phyloP scores from a whole-genome alignment of 148 eudicot species.

The Camellia sinensis region DNA sequence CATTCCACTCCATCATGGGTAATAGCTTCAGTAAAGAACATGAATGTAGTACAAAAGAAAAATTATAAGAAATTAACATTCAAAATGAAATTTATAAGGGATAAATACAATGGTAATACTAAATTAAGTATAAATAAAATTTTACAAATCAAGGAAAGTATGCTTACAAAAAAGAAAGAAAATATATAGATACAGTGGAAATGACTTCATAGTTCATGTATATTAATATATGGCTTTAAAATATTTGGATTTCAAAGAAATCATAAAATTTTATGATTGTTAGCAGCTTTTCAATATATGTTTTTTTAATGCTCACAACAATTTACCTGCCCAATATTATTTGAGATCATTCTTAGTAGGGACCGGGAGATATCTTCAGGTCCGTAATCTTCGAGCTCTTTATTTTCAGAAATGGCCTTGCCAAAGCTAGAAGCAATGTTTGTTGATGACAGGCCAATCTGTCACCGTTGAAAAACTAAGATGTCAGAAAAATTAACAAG shows the following conservation, averaged over 20 bases:
- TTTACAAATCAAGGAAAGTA: neutral
- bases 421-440: slow-evolving; percentile 96
- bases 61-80: neutral
- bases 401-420: slow-evolving; percentile 66
- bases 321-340: slow-evolving; percentile 86
- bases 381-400: slow-evolving; percentile 69
- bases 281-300: neutral
- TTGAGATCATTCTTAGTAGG: slow-evolving; percentile 79
- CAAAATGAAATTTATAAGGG: neutral
- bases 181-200: neutral
- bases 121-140: neutral
- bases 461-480: slow-evolving; percentile 21
- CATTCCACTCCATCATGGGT: neutral
- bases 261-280: no score
- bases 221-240: neutral
- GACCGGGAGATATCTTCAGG: slow-evolving; percentile 83
- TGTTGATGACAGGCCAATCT: slow-evolving; percentile 87
- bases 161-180: neutral
- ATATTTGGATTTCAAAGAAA: neutral
- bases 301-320: neutral
- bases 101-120: neutral
- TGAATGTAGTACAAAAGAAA: neutral
- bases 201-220: neutral
- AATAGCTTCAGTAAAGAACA: neutral
- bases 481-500: slow-evolving; percentile 7